Conservation (phyloP, 1,139 yeast genomes). For the Geotrichum histeridarum region DNA sequence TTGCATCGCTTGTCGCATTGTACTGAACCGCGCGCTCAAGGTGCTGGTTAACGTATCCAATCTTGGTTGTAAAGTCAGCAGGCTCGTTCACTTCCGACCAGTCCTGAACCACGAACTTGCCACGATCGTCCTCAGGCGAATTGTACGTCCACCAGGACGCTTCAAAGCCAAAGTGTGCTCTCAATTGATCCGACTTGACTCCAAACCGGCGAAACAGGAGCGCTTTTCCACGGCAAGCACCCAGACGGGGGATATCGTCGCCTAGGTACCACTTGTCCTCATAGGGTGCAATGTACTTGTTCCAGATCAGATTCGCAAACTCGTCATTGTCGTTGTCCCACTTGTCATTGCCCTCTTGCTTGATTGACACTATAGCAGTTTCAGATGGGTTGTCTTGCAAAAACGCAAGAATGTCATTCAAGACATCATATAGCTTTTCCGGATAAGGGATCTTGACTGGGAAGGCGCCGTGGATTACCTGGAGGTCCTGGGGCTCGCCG, state of each 20-base stretch:
- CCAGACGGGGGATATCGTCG: conserved; percentile 52
- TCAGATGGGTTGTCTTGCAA: conserved; percentile 52
- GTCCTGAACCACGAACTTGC: conserved; percentile 63
- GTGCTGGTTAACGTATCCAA: conserved; percentile 53
- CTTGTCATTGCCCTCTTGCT: conserved; percentile 65
- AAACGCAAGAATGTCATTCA: conserved; percentile 57
- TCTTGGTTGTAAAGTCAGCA: conserved; percentile 55
- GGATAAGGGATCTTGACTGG: conserved; percentile 64
- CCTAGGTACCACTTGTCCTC: conserved; percentile 60
- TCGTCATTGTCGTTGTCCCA: conserved; percentile 63
- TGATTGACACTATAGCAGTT: conserved; percentile 61
- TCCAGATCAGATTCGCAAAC: conserved; percentile 62
- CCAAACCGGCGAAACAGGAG: conserved; percentile 69
- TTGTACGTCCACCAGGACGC: conserved; percentile 67
- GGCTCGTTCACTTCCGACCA: conserved; percentile 58
- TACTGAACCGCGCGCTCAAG: conserved; percentile 51
- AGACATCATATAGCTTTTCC: conserved; percentile 45
- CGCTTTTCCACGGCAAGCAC: conserved; percentile 63
- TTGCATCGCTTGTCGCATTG: conserved; percentile 32
- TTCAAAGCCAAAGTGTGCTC: conserved; percentile 53
- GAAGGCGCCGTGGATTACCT: conserved; percentile 71
- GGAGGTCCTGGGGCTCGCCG: conserved; percentile 47
- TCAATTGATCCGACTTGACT: conserved; percentile 45
- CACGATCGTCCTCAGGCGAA: conserved; percentile 61
- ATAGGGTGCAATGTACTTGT: conserved; percentile 48